phyloP scores from a whole-genome alignment of 2,329 filamentous ascomycete species.

The Cryphonectria japonica region DNA sequence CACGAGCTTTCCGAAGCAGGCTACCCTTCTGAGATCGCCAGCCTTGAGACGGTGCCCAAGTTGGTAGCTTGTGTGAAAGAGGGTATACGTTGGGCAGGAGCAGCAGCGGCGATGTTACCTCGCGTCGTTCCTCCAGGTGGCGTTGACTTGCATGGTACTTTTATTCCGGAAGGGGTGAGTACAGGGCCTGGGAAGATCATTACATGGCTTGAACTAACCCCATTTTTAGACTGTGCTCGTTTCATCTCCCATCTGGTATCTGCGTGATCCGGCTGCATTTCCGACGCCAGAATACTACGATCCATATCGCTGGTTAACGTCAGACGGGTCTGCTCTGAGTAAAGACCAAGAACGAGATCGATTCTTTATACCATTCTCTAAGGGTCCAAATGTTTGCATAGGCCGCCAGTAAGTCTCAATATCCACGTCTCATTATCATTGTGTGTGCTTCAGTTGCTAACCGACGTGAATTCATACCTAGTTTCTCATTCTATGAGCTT shows the following conservation, averaged over 20 bases:
- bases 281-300: conserved; percentile 34
- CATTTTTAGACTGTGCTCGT: conserved; percentile 33
- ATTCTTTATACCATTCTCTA: conserved; percentile 38
- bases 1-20: conserved; percentile 30
- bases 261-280: conserved; percentile 36
- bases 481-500: conserved; percentile 23
- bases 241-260: conserved; percentile 38
- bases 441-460: not conserved
- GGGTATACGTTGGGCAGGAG: conserved; percentile 36
- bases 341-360: conserved; percentile 32
- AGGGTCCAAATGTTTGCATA: conserved; percentile 37
- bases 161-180: conserved; percentile 34
- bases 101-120: conserved; percentile 36
- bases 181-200: not conserved
- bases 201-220: too few relatives aligned
- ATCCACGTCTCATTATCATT: not conserved
- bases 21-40: conserved; percentile 34
- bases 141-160: conserved; percentile 32
- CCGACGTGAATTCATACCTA: not conserved
- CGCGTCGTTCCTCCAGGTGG: conserved; percentile 34
- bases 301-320: conserved; percentile 35
- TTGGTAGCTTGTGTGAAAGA: conserved; percentile 36
- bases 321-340: conserved; percentile 19
- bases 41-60: conserved; percentile 33
- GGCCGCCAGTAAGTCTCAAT: conserved; percentile 34